These are phyloP conservation scores for Nematocida displodere DNA, from an alignment of 371 early-diverging fungal species.

Conservation along the genomic window DNA sequence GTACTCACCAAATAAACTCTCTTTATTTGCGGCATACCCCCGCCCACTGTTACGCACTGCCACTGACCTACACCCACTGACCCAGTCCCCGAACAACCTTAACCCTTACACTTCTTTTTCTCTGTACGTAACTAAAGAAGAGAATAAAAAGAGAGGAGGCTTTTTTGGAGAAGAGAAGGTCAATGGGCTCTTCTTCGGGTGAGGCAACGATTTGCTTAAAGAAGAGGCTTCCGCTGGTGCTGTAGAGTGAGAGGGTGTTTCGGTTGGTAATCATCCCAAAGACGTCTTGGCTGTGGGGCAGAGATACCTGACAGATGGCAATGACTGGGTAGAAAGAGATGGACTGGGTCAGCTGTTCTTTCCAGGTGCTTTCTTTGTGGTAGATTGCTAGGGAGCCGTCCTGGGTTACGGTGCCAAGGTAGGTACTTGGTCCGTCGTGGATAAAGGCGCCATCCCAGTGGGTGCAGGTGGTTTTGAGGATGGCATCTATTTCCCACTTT, in stretches of 20 bases:
- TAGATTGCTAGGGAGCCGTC: slow-evolving; percentile 8
- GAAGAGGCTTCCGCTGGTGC: background rate
- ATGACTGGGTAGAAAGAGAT: slow-evolving; percentile 35
- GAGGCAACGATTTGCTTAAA: background rate
- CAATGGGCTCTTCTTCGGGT: slow-evolving; percentile 22
- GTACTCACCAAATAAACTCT: too few relatives aligned
- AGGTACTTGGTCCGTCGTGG: background rate
- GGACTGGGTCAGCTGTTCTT: background rate
- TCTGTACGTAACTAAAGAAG: too few relatives aligned
- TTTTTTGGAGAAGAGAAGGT: background rate
- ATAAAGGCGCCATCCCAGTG: slow-evolving; percentile 25
- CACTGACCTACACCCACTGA: too few relatives aligned
- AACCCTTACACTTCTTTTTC: too few relatives aligned
- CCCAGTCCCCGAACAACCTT: too few relatives aligned
- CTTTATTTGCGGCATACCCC: too few relatives aligned
- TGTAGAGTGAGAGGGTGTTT: background rate
- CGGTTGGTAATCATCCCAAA: slow-evolving; percentile 18
- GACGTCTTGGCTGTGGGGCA: background rate
- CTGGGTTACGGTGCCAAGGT: slow-evolving; percentile 22
- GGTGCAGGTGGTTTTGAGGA: slow-evolving; percentile 10
- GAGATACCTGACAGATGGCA: background rate
- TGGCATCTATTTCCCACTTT: slow-evolving; percentile 48
- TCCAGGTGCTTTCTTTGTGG: background rate
- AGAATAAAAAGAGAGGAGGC: background rate
- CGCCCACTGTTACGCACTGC: too few relatives aligned